Conservation (phyloP, 352 stramenopile genomes). For the Pythium phragmitis region DNA sequence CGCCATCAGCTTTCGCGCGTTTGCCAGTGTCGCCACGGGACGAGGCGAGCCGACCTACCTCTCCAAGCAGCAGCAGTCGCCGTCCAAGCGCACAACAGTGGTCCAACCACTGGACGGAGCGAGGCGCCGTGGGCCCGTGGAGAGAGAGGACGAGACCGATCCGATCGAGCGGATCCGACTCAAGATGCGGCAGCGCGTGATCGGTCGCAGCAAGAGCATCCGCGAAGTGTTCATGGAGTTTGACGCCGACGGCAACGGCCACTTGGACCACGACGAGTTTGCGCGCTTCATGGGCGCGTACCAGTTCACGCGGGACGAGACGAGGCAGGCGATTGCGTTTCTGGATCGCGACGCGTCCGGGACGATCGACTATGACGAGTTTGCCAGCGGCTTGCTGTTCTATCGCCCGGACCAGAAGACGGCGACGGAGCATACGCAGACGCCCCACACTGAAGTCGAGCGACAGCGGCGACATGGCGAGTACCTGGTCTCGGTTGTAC, state of each 20-base stretch:
- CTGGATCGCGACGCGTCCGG: constrained; percentile 58
- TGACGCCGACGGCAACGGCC: constrained; percentile 53
- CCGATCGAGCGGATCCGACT: constrained; percentile 56
- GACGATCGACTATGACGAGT: constrained; percentile 77
- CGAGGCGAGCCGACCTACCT: constrained; percentile 27
- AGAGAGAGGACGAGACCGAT: constrained; percentile 30
- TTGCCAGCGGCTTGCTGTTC: constrained; percentile 63
- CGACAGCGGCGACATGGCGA: constrained; percentile 11
- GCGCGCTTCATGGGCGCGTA: constrained; percentile 66
- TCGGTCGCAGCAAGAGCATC: constrained; percentile 73
- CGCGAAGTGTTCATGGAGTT: constrained; percentile 73
- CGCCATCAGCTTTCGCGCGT: constrained; percentile 53
- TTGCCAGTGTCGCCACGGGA: constrained; percentile 30
- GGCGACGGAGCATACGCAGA: not conserved
- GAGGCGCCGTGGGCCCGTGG: not conserved
- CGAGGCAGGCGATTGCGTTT: constrained; percentile 41
- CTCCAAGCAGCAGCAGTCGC: constrained; percentile 42
- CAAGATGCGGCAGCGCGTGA: constrained; percentile 60
- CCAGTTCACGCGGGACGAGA: constrained; percentile 50
- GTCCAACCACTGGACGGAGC: constrained; percentile 25
- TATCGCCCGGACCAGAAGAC: constrained; percentile 35
- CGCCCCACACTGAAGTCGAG: constrained; percentile 2
- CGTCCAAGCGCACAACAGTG: constrained; percentile 39
- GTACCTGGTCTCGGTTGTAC: constrained; percentile 24
- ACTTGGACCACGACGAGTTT: constrained; percentile 69